Percentiles rank a stretch among this genome's conserved stretches.
phyloP scores from a whole-genome alignment of 805 yeast species.

The Pichia paraexigua region DNA sequence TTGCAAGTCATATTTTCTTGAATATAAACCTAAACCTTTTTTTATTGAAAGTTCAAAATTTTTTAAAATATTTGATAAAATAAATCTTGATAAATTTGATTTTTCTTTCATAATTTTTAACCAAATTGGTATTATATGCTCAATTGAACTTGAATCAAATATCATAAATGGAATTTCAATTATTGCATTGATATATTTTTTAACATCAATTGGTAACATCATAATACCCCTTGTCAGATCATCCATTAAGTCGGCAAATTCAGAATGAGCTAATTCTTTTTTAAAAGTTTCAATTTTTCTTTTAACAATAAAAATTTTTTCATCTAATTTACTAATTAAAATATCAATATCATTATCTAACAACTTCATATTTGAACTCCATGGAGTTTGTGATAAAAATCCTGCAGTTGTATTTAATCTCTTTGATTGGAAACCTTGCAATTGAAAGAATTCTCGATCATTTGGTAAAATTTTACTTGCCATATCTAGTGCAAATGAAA shows the following conservation, averaged over 20 bases:
- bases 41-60: conserved; percentile 64
- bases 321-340: conserved; percentile 11
- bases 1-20: conserved; percentile 42
- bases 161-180: conserved; percentile 64
- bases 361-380: conserved; percentile 35
- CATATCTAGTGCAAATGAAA: conserved; percentile 84
- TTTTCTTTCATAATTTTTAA: conserved; percentile 63
- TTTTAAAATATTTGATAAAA: conserved; percentile 61
- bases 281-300: neutral
- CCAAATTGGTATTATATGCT: conserved; percentile 72
- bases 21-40: conserved; percentile 55
- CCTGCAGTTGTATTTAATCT: conserved; percentile 55
- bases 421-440: conserved; percentile 23
- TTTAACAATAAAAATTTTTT: conserved; percentile 9
- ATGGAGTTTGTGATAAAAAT: conserved; percentile 67
- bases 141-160: conserved; percentile 53
- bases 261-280: conserved; percentile 15
- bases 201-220: conserved; percentile 32
- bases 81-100: conserved; percentile 45
- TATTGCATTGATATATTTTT: conserved; percentile 41
- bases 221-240: conserved; percentile 33
- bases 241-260: conserved; percentile 37
- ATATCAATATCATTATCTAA: conserved; percentile 27
- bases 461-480: conserved; percentile 64
- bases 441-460: conserved; percentile 57